Conservation (phyloP, 2,329 filamentous ascomycete genomes). For the Aureobasidium melanogenum region DNA sequence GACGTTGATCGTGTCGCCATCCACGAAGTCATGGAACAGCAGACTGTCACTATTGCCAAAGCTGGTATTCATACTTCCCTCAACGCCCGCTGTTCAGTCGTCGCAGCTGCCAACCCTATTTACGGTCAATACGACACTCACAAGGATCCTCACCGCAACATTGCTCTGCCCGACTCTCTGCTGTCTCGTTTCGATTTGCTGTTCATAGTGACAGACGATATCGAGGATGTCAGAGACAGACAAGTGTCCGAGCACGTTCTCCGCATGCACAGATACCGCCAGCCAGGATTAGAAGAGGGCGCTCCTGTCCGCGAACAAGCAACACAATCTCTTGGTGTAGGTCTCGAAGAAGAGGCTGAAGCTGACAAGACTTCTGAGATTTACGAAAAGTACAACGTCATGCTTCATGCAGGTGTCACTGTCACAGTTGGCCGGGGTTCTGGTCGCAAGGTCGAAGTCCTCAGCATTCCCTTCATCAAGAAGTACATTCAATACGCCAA, state of each 20-base stretch:
- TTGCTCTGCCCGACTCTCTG: conserved; percentile 90
- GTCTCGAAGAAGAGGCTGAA: conserved; percentile 65
- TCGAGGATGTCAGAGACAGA: conserved; percentile 85
- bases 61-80: conserved; percentile 96
- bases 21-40: conserved; percentile 99
- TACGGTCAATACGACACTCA: conserved; percentile 98
- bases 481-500: conserved; percentile 99
- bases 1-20: conserved; percentile 96
- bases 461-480: conserved; percentile 97
- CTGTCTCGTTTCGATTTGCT: conserved; percentile 97
- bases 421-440: conserved; percentile 64
- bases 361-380: conserved; percentile 76
- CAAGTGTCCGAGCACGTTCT: conserved; percentile 93
- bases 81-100: conserved; percentile 91
- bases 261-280: conserved; percentile 92
- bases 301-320: conserved; percentile 85
- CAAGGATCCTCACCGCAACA: conserved; percentile 98
- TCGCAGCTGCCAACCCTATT: conserved; percentile 93
- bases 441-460: conserved; percentile 71
- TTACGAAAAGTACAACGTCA: conserved; percentile 91
- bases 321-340: conserved; percentile 77
- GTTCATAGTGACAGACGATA: conserved; percentile 96
- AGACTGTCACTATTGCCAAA: conserved; percentile 98
- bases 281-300: conserved; percentile 87
- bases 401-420: conserved; percentile 88